Percentiles rank a stretch among this genome's conserved stretches.
phyloP scores from a whole-genome alignment of 108 stramenopile genomes.

The Cylindrotheca fusiformis region DNA sequence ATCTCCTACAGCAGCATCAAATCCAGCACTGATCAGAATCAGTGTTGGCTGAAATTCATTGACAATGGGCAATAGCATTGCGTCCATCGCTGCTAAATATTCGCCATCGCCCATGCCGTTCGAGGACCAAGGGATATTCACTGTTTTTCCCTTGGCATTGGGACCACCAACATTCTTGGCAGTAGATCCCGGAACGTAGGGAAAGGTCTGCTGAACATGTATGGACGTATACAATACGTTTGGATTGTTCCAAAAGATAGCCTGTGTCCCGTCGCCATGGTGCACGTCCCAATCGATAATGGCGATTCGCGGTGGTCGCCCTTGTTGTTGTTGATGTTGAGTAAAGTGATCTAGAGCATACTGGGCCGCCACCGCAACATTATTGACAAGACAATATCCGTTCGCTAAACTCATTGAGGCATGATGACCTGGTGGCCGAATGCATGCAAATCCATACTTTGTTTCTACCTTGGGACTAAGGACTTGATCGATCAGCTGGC shows the following conservation, averaged over 20 bases:
- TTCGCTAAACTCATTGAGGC: constrained; percentile 57
- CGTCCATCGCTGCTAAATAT: constrained; percentile 58
- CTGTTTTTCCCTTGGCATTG: constrained; percentile 37
- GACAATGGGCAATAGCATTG: constrained; percentile 62
- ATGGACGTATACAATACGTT: constrained; percentile 67
- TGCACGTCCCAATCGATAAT: constrained; percentile 64
- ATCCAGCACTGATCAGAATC: constrained; percentile 80
- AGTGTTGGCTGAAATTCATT: constrained; percentile 64
- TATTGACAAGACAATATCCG: constrained; percentile 89
- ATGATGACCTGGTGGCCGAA: constrained; percentile 91
- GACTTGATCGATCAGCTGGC: constrained; percentile 36
- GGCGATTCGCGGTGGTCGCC: constrained; percentile 23
- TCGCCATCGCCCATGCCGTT: constrained; percentile 70
- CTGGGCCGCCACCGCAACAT: constrained; percentile 76
- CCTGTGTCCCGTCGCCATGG: constrained; percentile 40
- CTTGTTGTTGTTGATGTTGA: too few species aligned
- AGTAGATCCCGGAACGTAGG: constrained; percentile 33
- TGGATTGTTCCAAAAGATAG: constrained; percentile 54
- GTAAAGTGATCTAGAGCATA: constrained; percentile 50
- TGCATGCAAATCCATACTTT: constrained; percentile 2
- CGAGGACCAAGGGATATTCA: constrained; percentile 82
- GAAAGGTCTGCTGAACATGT: constrained; percentile 69
- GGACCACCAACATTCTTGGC: constrained; percentile 41
- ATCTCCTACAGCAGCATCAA: constrained; percentile 69
- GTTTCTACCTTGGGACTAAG: neutral